phyloP scores from a whole-genome alignment of 1,139 yeast species.

The Yamadazyma trypodendri region DNA sequence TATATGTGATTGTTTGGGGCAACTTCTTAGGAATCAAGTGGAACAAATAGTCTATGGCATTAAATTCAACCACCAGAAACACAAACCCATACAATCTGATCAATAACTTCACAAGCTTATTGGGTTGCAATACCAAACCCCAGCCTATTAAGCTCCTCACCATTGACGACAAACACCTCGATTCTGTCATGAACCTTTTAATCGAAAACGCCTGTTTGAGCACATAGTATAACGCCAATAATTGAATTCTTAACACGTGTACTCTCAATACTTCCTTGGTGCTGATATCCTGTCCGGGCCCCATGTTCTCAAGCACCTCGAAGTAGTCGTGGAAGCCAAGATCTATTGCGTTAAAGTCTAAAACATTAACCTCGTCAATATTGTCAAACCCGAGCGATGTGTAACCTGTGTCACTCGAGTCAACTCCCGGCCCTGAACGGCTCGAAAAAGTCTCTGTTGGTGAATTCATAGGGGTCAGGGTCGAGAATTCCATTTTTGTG shows the following conservation, averaged over 20 bases:
- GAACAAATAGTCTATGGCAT: constrained; percentile 10
- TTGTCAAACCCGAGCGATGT: neutral
- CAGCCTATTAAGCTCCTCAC: constrained; percentile 4
- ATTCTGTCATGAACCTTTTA: constrained; percentile 2
- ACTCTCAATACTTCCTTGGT: constrained; percentile 21
- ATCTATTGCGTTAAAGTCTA: constrained; percentile 3
- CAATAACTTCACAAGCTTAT: constrained; percentile 7
- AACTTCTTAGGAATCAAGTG: constrained; percentile 14
- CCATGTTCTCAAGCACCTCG: constrained; percentile 1
- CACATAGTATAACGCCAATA: constrained; percentile 9
- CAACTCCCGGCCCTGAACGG: neutral
- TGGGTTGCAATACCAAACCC: constrained; percentile 14
- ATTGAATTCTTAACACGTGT: constrained; percentile 19
- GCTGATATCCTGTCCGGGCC: constrained; percentile 8
- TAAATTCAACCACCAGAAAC: constrained; percentile 5
- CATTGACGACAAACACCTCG: neutral
- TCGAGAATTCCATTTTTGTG: neutral
- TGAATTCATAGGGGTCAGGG: neutral
- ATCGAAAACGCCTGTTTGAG: neutral
- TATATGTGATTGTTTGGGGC: constrained; percentile 21
- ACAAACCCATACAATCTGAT: constrained; percentile 7
- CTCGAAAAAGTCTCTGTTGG: neutral
- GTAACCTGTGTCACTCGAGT: neutral
- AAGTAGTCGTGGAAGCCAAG: constrained; percentile 6
- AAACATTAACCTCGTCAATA: neutral